Base-by-base conservation (phyloP, 352 stramenopile species). In the Globisporangium orthogonon region DNA sequence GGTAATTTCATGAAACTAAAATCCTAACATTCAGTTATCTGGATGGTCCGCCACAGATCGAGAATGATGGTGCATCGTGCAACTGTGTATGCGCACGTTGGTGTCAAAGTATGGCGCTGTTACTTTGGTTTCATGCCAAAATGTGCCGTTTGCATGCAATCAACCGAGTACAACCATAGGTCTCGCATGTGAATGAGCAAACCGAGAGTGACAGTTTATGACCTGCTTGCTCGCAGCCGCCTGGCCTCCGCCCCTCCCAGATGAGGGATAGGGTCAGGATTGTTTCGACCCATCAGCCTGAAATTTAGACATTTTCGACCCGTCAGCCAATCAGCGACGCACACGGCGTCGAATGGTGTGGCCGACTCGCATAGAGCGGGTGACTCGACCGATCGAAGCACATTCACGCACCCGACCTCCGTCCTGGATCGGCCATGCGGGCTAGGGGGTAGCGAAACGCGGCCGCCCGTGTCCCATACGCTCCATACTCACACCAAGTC, bases 301-400 rank as follows among this genome's bases (percentile, higher is more conserved):
- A 43, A 43, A 43, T 43, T 17, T 43, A 43, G 37, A 43, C 37
- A 43, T 43, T 17, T 37, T 37, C 33, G 40, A 46, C n/a, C n/a
- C 17, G 4, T 5, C n/a, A 13, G 29, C 59, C 59, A 65, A 65
- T 61, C 23, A 47, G 28, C 15, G 17, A 10, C 40, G 37, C 53
- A 28, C 59, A 65, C 59, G 39, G 6, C 46, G 39, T 5, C n/a
- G 49, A 33, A 23, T 31, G 41, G 35, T 50, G 50, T 37, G 37
- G 33, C 40, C 48, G 1, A 11, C 3, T 31, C 29, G 35, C 35
- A 11, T 4, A 17, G 30, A 23, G 43, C 43, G 43, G 43, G 43
- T 48, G 43, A 48, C 43, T 23, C 43, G 15, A 48, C n/a, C n/a
- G 6, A 15, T 13, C 3, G 3, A 7, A 29, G 43, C 43, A 0